Evolutionary conservation across 768 basidiomycete species (phyloP).

Genomic region (Collybia mongolica): DNA sequence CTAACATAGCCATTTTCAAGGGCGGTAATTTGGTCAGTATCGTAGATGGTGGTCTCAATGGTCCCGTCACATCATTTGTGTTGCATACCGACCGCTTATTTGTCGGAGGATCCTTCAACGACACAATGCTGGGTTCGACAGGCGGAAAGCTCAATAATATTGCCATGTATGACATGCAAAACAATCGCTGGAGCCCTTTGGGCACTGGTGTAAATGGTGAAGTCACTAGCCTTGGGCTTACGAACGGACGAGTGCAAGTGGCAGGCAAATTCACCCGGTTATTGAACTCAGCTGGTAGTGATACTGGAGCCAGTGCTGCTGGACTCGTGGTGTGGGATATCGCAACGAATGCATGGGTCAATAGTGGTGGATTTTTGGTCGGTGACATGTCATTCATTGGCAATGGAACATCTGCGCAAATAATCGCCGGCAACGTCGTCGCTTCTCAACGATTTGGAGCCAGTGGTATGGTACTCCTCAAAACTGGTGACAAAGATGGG

Average conservation of each 20-base stretch:
- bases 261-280: constrained; percentile 74
- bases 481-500: constrained; percentile 56
- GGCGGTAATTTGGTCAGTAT: constrained; percentile 53
- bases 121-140: constrained; percentile 55
- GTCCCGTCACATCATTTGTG: constrained; percentile 68
- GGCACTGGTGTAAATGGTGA: constrained; percentile 74
- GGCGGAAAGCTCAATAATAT: constrained; percentile 55
- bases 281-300: constrained; percentile 26
- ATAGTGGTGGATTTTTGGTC: constrained; percentile 69
- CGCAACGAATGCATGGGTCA: constrained; percentile 60
- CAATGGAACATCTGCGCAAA: constrained; percentile 64
- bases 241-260: constrained; percentile 54
- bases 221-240: constrained; percentile 61
- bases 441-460: constrained; percentile 66
- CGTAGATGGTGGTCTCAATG: constrained; percentile 74
- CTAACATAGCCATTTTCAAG: constrained; percentile 75
- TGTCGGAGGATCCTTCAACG: constrained; percentile 86
- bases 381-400: constrained; percentile 71
- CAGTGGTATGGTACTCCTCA: constrained; percentile 75
- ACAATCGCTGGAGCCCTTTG: constrained; percentile 66
- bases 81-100: constrained; percentile 65
- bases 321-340: constrained; percentile 83
- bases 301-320: constrained; percentile 35
- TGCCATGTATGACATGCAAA: constrained; percentile 68
- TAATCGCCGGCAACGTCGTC: constrained; percentile 67